Base-by-base conservation (phyloP, 352 stramenopile genomes). In the Thalassiosira livingstoniorum region DNA sequence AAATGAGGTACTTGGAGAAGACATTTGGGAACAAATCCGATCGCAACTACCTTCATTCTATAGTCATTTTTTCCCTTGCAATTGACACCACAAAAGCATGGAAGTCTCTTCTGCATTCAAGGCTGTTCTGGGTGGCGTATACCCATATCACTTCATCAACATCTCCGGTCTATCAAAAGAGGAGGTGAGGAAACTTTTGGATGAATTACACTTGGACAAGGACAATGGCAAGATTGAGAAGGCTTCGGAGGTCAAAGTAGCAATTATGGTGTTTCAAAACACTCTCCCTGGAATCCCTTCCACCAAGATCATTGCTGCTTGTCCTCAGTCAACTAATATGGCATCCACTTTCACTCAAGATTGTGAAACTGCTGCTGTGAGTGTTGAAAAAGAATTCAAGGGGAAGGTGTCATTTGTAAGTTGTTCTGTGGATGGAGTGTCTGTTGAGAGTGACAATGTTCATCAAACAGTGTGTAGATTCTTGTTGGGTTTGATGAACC, bases 71-170 rank as follows among this genome's bases (percentile, higher is more conserved):
- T 37, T 64, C 47, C 25, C 54, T 74, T 60, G 43, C 65, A 39
- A 64, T 74, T 63, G 65, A 74, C 43, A 45, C 65, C 13, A 74
- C 65, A 13, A 74, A 74, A 32, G 54, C 34, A 4, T 74, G 27
- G 65, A 74, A 23, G 43, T 74, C 42, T 74, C 65, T 31, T 63
- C 65, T 23, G 42, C 31, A 21, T 53, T 37, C 47, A 62, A 60
- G 43, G 43, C 65, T n/a, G 63, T 74, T 54, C 15, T 45, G n/a
- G 65, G 65, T 31, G 42, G 42, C 25, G 43, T 34, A 34, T 74
- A 31, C 13, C 65, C 65, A 60, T 63, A 74, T 63, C 65, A 74
- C 32, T 54, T 37, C n/a, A 63, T 74, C 35, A 74, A 34, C 23
- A 74, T 45, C 23, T 15, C 21, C 18, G 23, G 21, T 42, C n/a